Base-by-base conservation (phyloP, 768 basidiomycete species). In the Amanita subjunquillea region DNA sequence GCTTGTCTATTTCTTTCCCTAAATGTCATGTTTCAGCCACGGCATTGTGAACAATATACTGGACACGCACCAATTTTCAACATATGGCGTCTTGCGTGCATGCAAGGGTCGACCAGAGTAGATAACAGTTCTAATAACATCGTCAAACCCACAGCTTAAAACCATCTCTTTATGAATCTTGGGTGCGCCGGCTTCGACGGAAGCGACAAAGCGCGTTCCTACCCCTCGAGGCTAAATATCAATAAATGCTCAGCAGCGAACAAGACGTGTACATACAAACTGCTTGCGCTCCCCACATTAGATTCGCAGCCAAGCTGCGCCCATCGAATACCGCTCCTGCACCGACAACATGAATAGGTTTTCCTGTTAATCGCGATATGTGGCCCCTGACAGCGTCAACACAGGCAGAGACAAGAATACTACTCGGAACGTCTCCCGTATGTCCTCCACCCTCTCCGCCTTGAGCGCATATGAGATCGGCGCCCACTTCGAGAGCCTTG, bases 311-410 rank as follows among this genome's bases (percentile, higher is more conserved):
- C 7, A 95, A 74, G 54, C 87, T 79, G 47, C 92, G 78, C 4
- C 92, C 92, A 58, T 95, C 91, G 67, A 81, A 91, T 17, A 97
- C 86, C 0, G 91, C 93, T 30, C 93, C 93, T 4, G 93, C 93
- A 25, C 91, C 93, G 54, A 97, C 69, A 41, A 97, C 89, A 62
- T 90, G 88, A 9, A 96, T 74, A 0, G 90, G 90, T 58, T 82
- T 71, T 44, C 89, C 88, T 0, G 85, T 95, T 55, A 96, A 68
- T 8, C 91, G 83, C 0, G 87, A 88, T 57, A 71, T 85, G 67
- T 73, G 76, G 6, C 86, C 87, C 63, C 82, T 86, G 62, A 84
- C 83, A 22, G 78, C 80, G 60, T 94, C 91, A 43, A 95, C 91
- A 60, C 87, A 89, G 0, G 91, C 91, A 7, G 92, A 91, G 55